Conservation (phyloP, 352 stramenopile species). For the Saprolegnia parasitica region DNA sequence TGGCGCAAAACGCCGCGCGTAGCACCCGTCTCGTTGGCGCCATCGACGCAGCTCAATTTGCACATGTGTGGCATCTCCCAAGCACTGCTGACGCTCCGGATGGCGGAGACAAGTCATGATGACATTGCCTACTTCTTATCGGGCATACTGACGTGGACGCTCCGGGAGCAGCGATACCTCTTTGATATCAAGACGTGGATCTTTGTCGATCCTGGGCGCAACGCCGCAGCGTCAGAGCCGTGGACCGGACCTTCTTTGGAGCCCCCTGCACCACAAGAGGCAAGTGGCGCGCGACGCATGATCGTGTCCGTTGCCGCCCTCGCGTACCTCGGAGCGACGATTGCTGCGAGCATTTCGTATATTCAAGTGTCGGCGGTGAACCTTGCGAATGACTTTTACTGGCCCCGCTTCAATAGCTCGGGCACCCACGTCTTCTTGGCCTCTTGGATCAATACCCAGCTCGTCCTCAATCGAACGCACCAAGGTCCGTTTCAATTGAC, state of each 20-base stretch:
- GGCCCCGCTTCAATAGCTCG: slow-evolving; percentile 6
- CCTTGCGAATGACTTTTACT: slow-evolving; percentile 18
- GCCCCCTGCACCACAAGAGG: neutral
- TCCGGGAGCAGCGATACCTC: neutral
- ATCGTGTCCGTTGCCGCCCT: neutral
- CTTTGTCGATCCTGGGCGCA: neutral
- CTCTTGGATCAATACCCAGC: slow-evolving; percentile 13
- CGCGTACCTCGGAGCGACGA: neutral
- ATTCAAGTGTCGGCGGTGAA: slow-evolving; percentile 13
- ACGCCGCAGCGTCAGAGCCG: neutral
- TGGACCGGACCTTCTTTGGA: neutral
- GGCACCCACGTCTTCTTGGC: slow-evolving; percentile 11
- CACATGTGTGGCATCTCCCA: slow-evolving; percentile 1
- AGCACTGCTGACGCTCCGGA: neutral
- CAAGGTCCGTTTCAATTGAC: neutral
- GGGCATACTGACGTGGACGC: neutral
- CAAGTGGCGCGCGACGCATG: neutral
- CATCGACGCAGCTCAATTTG: neutral
- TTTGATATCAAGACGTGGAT: slow-evolving; percentile 23
- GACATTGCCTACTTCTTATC: neutral
- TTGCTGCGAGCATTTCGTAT: slow-evolving; percentile 9
- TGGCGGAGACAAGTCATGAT: neutral
- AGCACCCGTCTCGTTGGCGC: neutral
- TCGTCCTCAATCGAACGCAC: neutral
- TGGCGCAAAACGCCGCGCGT: neutral